A percentile compares a stretch with the other conserved stretches of the same genome.
phyloP scores from a whole-genome alignment of 179 eudicot genomes.

The Camellia oleifera region DNA sequence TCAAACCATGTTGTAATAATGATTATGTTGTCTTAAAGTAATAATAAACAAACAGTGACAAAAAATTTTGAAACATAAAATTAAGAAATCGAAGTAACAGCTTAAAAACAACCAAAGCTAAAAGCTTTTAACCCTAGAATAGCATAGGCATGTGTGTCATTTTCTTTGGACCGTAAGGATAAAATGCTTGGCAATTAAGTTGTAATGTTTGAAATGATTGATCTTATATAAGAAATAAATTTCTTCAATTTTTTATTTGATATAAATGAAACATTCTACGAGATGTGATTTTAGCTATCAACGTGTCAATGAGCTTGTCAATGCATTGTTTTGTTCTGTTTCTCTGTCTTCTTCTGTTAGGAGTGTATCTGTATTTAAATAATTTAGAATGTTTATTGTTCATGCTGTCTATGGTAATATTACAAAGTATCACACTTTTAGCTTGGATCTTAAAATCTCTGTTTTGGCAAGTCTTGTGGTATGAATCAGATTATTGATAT shows the following conservation, averaged over 20 bases:
- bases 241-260: background rate
- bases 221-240: background rate
- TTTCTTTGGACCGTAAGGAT: background rate
- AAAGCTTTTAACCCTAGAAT: background rate
- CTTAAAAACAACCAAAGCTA: background rate
- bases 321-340: background rate
- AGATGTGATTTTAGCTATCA: constrained; percentile 3
- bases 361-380: background rate
- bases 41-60: background rate
- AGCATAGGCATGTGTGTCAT: background rate
- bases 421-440: background rate
- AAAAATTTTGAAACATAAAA: background rate
- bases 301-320: background rate
- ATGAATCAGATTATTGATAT: background rate
- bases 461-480: background rate
- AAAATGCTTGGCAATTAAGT: background rate
- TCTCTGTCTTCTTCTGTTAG: too few species aligned
- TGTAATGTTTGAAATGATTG: background rate
- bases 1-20: background rate
- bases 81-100: background rate
- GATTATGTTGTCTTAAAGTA: background rate
- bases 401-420: background rate
- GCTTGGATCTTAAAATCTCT: background rate
- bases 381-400: background rate
- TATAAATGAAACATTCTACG: background rate